Evolutionary conservation across 768 basidiomycete species (phyloP), one percentile per base, ranked within the genome.

Genomic region (Suillus decipiens): DNA sequence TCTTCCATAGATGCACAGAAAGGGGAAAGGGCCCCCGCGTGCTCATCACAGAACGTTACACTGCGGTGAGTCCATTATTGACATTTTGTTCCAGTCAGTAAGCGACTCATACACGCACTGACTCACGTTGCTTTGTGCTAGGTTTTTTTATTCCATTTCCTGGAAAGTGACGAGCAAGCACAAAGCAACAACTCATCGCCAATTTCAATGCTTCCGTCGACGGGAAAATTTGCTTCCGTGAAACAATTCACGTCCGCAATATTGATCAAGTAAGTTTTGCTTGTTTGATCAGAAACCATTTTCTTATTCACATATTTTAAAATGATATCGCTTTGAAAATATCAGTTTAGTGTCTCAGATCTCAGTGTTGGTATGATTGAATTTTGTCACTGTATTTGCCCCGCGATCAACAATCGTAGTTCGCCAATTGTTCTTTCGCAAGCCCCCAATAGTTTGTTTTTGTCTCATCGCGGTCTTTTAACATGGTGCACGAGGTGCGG

Each of bases 151-250:
- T 56, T 56, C 31, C 34, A 56, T 48, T 50, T 64, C 12, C 6
- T 47, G 66, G 60, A 54, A 59, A 42, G 33, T n/a, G 24, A 61
- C 60, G 63, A 67, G 37, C 28, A 28, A 28, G 31, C 56, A 68
- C 64, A 68, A 68, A 67, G 68, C 68, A 68, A n/a, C 37, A 36
- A 31, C 42, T 28, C 28, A 24, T 42, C 42, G 58, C 42, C 24
- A 22, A 42, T 63, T 55, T 61, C 34, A 34, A 34, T 34, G 31
- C 53, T 54, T 48, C 53, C 51, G 61, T n/a, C 9, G 17, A 50
- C 48, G 53, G 53, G 12, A 54, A 37, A 14, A 56, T 56, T 56
- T 56, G 36, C 15, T 24, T 24, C 36, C 54, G 54, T 22, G 54
- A 55, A 28, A 36, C 34, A 55, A 55, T 53, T 55, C 54, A 56